Conservation (phyloP, 2,329 filamentous ascomycete species). For the Pseudocercospora crystallina region DNA sequence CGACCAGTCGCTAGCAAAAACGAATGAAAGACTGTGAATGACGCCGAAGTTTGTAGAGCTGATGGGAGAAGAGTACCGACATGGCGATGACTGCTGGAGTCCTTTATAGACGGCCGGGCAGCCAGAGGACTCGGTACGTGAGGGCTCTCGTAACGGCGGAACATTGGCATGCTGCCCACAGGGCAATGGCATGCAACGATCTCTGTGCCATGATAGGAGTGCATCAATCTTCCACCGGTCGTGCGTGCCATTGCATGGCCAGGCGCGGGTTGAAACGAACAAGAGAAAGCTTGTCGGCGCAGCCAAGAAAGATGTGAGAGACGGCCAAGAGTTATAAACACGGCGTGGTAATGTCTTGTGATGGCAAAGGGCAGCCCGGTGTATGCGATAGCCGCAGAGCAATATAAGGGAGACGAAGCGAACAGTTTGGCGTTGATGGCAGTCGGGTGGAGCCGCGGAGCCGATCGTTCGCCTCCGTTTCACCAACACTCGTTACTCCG, state of each 20-base stretch:
- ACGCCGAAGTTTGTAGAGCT: neutral
- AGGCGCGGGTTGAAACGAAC: constrained; percentile 5
- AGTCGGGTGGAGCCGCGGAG: neutral
- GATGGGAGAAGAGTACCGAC: neutral
- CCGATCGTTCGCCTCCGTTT: neutral
- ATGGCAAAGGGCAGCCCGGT: neutral
- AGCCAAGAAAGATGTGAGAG: constrained; percentile 7
- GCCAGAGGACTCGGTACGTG: neutral
- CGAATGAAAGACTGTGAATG: constrained; percentile 3
- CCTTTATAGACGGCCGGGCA: constrained; percentile 1
- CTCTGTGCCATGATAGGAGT: neutral
- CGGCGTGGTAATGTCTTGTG: neutral
- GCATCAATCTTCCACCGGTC: constrained; percentile 1
- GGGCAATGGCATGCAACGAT: neutral
- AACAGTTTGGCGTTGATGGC: neutral
- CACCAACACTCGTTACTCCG: too few species aligned
- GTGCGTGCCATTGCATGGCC: constrained; percentile 6
- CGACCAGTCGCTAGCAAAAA: constrained; percentile 17
- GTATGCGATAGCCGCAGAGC: neutral
- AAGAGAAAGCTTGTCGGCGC: constrained; percentile 7
- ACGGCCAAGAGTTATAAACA: constrained; percentile 10
- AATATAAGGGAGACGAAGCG: neutral
- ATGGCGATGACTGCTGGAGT: neutral
- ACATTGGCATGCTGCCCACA: neutral
- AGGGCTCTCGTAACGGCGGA: too few species aligned